Conservation (phyloP, 768 basidiomycete genomes). For the Tulasnella sp. region DNA sequence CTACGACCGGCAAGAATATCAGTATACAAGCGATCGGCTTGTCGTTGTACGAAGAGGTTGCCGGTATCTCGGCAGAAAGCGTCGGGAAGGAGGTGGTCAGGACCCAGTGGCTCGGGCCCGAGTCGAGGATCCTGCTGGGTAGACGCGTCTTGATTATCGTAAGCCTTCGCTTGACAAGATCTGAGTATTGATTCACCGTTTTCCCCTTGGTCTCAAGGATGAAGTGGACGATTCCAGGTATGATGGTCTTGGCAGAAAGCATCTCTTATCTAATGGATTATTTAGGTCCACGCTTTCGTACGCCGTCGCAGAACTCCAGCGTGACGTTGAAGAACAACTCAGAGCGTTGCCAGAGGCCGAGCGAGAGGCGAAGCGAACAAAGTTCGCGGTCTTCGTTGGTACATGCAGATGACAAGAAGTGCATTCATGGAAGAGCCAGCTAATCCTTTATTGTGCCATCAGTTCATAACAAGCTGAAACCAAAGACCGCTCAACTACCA, state of each 20-base stretch:
- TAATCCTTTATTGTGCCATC: neutral
- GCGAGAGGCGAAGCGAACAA: constrained; percentile 60
- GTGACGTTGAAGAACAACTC: constrained; percentile 72
- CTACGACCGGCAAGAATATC: constrained; percentile 59
- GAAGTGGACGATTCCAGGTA: constrained; percentile 75
- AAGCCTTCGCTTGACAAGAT: constrained; percentile 22
- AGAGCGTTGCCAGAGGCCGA: constrained; percentile 55
- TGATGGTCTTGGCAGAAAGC: neutral
- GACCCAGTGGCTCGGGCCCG: constrained; percentile 87
- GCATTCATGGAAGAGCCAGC: neutral
- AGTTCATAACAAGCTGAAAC: constrained; percentile 87
- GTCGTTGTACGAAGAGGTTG: constrained; percentile 85
- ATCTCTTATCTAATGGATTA: neutral
- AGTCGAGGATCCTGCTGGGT: constrained; percentile 64
- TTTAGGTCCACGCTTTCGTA: constrained; percentile 38
- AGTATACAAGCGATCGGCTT: constrained; percentile 95
- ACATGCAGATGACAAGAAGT: constrained; percentile 15
- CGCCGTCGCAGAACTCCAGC: constrained; percentile 76
- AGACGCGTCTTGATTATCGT: constrained; percentile 74
- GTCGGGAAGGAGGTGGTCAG: constrained; percentile 78
- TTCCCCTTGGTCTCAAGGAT: constrained; percentile 38
- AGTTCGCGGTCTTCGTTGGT: constrained; percentile 83
- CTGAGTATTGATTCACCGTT: neutral
- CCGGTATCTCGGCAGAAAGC: constrained; percentile 58
- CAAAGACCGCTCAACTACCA: constrained; percentile 68